Base-by-base conservation (phyloP, 2,329 filamentous ascomycete genomes). In the Lanzia echinophila region DNA sequence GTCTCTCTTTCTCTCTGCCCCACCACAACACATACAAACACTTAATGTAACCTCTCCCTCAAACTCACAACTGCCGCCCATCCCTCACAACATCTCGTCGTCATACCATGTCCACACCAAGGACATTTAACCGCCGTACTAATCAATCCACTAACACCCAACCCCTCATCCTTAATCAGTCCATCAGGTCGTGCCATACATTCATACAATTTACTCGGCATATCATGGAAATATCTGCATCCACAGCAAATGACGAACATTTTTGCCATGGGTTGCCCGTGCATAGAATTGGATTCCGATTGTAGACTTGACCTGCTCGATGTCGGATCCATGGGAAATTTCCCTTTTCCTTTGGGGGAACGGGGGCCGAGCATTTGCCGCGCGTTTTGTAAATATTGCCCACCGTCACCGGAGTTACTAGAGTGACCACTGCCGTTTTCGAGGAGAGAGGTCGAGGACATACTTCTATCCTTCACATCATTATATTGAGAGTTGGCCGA, bases 101-200 rank as follows among this genome's bases (percentile, higher is more conserved):
- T 83, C 84, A 89, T 88, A 47, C 79, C 78, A 70, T 89, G 86
- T 42, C 74, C 73, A 66, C 86, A 89, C 86, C 86, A 88, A 8
- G 84, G 84, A 65, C 85, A 88, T 60, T 78, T 80, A 24, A 86
- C 79, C 63, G 77, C 79, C 59, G 82, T 83, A 8, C 76, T 81
- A 43, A 84, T 75, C 6, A 77, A 71, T 1, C 80, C 80, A 41
- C 75, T 75, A 42, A 82, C 79, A 0, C 79, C 79, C 6, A 76
- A 68, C 31, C 70, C 68, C 52, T 73, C 72, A 47, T 79, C 76
- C 50, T 75, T 74, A 12, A 84, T 72, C 12, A 81, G 69, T 3
- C 74, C 74, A 45, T 81, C 76, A 0, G 81, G 79, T 58, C 78
- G 77, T 5, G 77, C 77, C 81, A 85, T 84, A 65, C 78, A 81